phyloP scores from a whole-genome alignment of 805 yeast species.

The Metschnikowia sp. region DNA sequence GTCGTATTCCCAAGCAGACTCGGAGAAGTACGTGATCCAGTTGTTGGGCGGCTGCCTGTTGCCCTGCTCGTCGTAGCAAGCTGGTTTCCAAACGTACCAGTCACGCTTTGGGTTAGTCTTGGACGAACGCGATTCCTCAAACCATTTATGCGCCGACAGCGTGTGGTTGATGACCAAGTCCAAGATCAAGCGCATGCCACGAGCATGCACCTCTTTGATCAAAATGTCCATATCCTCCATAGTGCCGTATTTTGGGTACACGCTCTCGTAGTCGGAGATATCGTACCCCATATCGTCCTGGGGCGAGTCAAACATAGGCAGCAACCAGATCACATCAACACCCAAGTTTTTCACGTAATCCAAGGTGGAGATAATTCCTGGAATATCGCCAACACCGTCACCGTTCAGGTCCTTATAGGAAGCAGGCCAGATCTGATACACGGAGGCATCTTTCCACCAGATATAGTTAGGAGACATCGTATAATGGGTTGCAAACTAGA shows the following conservation, averaged over 20 bases:
- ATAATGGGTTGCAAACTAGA: background rate
- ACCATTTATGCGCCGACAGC: conserved; percentile 55
- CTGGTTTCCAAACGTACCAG: conserved; percentile 59
- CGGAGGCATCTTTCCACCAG: conserved; percentile 58
- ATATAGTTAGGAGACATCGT: conserved; percentile 12
- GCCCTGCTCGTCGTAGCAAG: conserved; percentile 46
- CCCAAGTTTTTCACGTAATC: conserved; percentile 51
- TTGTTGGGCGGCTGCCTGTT: conserved; percentile 54
- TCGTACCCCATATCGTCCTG: conserved; percentile 65
- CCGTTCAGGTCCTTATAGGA: conserved; percentile 56
- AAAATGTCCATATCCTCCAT: conserved; percentile 49
- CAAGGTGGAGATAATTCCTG: conserved; percentile 49
- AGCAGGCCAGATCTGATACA: conserved; percentile 62
- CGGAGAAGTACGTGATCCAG: conserved; percentile 52
- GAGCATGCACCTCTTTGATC: conserved; percentile 43
- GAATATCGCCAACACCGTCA: conserved; percentile 58
- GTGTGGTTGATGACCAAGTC: conserved; percentile 62
- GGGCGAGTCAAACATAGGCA: conserved; percentile 58
- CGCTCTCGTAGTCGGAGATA: conserved; percentile 50
- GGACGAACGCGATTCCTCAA: conserved; percentile 51
- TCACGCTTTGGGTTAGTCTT: conserved; percentile 54
- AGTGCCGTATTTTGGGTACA: conserved; percentile 53
- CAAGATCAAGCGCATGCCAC: conserved; percentile 50
- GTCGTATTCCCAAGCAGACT: conserved; percentile 57
- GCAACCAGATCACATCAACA: conserved; percentile 52